Evolutionary conservation across 345 rosid genomes (phyloP).

Genomic region (Citrus sinensis): DVS_A1.0 CM039166.1:20970501-20971000

Average conservation of each 20-base stretch:
- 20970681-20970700: neutral
- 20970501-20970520: neutral
- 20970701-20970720: neutral
- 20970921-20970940: constrained; percentile 94
- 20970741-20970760: constrained; percentile 96
- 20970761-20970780: constrained; percentile 27
- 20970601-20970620: neutral
- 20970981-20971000: constrained; percentile 53
- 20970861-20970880: neutral
- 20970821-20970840: constrained; percentile 13
- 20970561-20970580: neutral
- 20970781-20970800: constrained; percentile 14
- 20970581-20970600: neutral
- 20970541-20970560: neutral
- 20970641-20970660: neutral
- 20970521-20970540: neutral
- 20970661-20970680: neutral
- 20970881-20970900: neutral
- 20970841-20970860: neutral
- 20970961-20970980: constrained; percentile 74
- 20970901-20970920: constrained; percentile 40
- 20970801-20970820: constrained; percentile 17
- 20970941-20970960: constrained; percentile 91
- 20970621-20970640: neutral
- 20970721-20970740: constrained; percentile 52